phyloP scores from a whole-genome alignment of 148 eudicot species.

The Cornus florida region DNA sequence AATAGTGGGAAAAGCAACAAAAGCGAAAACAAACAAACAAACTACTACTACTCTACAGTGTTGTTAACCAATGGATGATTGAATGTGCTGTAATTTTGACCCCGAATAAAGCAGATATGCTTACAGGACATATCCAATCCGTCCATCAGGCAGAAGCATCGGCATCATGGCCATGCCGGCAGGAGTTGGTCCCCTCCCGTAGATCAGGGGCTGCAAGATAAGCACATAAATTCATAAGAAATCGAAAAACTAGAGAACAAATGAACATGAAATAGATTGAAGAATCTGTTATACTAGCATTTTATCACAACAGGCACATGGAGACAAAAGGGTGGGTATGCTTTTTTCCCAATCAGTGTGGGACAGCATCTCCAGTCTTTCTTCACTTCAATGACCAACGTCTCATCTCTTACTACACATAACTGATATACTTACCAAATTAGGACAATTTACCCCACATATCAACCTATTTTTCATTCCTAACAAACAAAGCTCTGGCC shows the following conservation, averaged over 20 bases:
- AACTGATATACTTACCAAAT: no score
- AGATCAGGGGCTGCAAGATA: constrained; percentile 65
- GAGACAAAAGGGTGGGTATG: no score
- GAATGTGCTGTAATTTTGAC: background rate
- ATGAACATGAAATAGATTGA: background rate
- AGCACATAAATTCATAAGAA: constrained; percentile 7
- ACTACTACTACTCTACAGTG: background rate
- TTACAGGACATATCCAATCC: constrained; percentile 93
- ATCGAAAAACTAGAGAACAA: background rate
- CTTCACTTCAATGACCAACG: no score
- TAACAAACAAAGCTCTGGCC: no score
- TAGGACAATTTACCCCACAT: no score
- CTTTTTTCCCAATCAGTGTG: no score
- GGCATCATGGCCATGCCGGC: constrained; percentile 94
- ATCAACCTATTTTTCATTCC: no score
- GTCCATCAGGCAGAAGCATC: constrained; percentile 94
- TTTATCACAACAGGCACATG: no score
- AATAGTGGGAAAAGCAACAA: no score
- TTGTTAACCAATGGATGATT: background rate
- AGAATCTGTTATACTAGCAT: background rate
- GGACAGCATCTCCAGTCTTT: no score
- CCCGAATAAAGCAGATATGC: constrained; percentile 19
- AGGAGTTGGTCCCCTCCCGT: constrained; percentile 69
- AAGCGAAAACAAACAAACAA: no score
- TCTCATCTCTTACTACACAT: no score